Evolutionary conservation across 179 eudicot species (phyloP).

Genomic region (Silene coronaria): DNA sequence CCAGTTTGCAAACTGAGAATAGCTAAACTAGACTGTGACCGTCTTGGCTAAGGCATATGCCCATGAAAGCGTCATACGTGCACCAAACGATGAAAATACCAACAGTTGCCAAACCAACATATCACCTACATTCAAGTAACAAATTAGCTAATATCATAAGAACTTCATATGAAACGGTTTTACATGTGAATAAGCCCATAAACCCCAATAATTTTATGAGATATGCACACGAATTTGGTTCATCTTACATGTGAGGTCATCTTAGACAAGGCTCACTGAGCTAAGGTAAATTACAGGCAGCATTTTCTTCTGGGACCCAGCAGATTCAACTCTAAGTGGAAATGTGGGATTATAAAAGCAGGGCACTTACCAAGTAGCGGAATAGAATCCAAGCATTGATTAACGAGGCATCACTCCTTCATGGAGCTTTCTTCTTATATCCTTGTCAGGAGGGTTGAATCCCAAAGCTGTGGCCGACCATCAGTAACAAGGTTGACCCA

Average conservation of each 20-base stretch:
- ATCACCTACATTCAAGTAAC: conserved; percentile 53
- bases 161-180: not conserved
- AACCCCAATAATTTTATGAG: too few relatives aligned
- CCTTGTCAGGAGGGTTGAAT: conserved; percentile 92
- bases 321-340: not conserved
- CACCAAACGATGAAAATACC: conserved; percentile 88
- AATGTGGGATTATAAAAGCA: not conserved
- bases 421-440: conserved; percentile 90
- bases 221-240: not conserved
- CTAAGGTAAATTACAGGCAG: not conserved
- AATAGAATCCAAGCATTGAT: conserved; percentile 89
- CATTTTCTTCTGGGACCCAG: not conserved
- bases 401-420: conserved; percentile 81
- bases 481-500: conserved; percentile 99
- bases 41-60: conserved; percentile 76
- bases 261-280: not conserved
- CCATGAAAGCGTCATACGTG: conserved; percentile 72
- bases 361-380: conserved; percentile 64
- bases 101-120: conserved; percentile 88
- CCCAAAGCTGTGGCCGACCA: conserved; percentile 98
- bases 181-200: not conserved
- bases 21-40: conserved; percentile 80
- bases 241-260: not conserved
- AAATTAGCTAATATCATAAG: conserved; percentile 1
- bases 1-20: conserved; percentile 84